These are phyloP conservation scores for Triangularia setosa DNA, from an alignment of 2,329 filamentous ascomycete genomes.

Conservation along the genomic window DNA sequence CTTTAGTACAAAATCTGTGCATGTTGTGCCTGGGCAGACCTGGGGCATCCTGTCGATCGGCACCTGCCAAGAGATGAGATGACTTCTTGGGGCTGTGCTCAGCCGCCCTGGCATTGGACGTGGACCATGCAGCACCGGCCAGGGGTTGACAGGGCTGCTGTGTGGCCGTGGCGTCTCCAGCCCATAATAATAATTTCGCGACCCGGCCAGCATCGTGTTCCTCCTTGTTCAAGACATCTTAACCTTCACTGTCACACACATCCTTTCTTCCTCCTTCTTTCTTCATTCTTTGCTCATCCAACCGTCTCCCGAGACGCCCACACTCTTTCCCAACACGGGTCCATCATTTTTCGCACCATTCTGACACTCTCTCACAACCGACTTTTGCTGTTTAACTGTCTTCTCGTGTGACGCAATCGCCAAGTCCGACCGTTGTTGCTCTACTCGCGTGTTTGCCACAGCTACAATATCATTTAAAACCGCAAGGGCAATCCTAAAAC, in stretches of 20 bases:
- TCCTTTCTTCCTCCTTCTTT: neutral
- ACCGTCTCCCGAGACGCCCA: slow-evolving; percentile 20
- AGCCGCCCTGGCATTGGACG: neutral
- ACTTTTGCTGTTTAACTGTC: neutral
- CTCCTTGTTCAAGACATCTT: slow-evolving; percentile 10
- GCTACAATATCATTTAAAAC: neutral
- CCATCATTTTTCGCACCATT: neutral
- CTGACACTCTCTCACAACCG: slow-evolving; percentile 9
- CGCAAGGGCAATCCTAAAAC: neutral
- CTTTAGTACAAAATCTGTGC: neutral
- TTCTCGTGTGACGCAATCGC: slow-evolving; percentile 16
- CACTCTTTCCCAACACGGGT: slow-evolving; percentile 12
- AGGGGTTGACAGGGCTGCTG: neutral
- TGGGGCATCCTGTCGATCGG: neutral
- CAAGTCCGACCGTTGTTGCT: slow-evolving; percentile 5
- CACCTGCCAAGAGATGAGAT: neutral
- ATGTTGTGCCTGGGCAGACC: neutral
- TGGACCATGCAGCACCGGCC: neutral
- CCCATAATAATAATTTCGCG: slow-evolving; percentile 8
- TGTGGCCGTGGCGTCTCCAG: slow-evolving; percentile 7
- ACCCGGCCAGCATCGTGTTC: neutral
- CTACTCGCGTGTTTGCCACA: neutral
- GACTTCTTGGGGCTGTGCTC: neutral
- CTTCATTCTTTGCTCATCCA: slow-evolving; percentile 8
- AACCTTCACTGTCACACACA: neutral